Evolutionary conservation across 2,329 filamentous ascomycete species (phyloP).

Genomic region (Lachnellula subtilissima): DNA sequence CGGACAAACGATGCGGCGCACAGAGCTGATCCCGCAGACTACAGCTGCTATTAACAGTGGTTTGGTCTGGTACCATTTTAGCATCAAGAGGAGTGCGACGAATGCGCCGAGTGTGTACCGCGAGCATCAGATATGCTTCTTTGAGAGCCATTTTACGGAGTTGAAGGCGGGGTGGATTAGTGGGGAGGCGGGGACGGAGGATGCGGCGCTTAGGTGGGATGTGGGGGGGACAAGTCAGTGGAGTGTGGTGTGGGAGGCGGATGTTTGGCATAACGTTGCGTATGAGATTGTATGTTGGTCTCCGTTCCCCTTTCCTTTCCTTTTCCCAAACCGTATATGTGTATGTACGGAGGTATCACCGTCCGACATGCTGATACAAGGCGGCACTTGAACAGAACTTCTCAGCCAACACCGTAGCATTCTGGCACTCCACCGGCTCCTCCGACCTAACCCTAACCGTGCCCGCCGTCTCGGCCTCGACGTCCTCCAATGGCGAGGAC

Average conservation of each 20-base stretch:
- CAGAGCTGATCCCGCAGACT: slow-evolving; percentile 69
- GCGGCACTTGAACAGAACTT: slow-evolving; percentile 45
- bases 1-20: slow-evolving; percentile 66
- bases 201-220: slow-evolving; percentile 60
- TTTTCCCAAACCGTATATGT: background rate
- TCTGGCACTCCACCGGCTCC: slow-evolving; percentile 65
- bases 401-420: slow-evolving; percentile 52
- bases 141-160: slow-evolving; percentile 71
- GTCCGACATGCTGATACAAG: background rate
- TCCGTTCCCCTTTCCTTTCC: slow-evolving; percentile 13
- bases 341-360: too few species aligned
- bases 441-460: slow-evolving; percentile 54
- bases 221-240: slow-evolving; percentile 57
- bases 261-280: slow-evolving; percentile 70
- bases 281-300: slow-evolving; percentile 53
- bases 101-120: slow-evolving; percentile 56
- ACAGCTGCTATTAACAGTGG: slow-evolving; percentile 57
- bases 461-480: slow-evolving; percentile 53
- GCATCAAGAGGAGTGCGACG: slow-evolving; percentile 52
- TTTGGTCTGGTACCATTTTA: slow-evolving; percentile 68
- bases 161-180: slow-evolving; percentile 63
- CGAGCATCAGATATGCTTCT: slow-evolving; percentile 61
- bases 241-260: slow-evolving; percentile 55
- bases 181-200: slow-evolving; percentile 40
- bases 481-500: slow-evolving; percentile 63